Base-by-base conservation (phyloP, 768 basidiomycete genomes). In the Mycena vulgaris region DNA sequence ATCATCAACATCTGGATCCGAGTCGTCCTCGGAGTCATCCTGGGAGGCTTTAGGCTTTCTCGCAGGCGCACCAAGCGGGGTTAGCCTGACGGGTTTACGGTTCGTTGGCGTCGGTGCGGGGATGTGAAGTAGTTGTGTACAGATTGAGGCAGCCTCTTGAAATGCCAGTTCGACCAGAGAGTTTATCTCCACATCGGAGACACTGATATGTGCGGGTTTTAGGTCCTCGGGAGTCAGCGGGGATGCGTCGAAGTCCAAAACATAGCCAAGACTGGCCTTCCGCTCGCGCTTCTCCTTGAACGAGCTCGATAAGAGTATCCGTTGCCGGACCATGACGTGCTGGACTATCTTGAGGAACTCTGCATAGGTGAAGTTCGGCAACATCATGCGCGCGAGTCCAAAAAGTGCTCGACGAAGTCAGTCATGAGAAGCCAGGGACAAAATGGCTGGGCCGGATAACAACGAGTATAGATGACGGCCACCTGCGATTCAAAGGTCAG, bases 281-380 rank as follows among this genome's bases (percentile, higher is more conserved):
- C 69, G 31, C n/a, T 78, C 77, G n/a, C 71, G 63, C 16, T 71
- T 73, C 4, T 59, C 60, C 13, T 68, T 68, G 66, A 76, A 62
- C 4, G 48, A 13, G 0, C 75, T 76, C 0, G 76, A 75, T 19
- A 78, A 69, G 11, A 80, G 76, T 27, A 80, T 74, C 35, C n/a
- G n/a, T n/a, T n/a, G n/a, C n/a, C n/a, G n/a, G n/a, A n/a, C n/a
- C n/a, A n/a, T n/a, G n/a, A n/a, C 35, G 61, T 80, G 79, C 51
- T 77, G 71, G 5, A 78, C 69, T 1, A 80, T 68, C 37, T 76
- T 75, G 1, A 78, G 27, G 48, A 80, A 70, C 59, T 80, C 78
- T 0, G 71, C 68, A 37, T 75, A 80, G 2, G 77, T 75, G 60
- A 80, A 80, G 47, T 80, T 75, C 2, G 79, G 77, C 9, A 80